phyloP scores from a whole-genome alignment of 768 basidiomycete genomes.

The Holtermannia corniformis region DNA sequence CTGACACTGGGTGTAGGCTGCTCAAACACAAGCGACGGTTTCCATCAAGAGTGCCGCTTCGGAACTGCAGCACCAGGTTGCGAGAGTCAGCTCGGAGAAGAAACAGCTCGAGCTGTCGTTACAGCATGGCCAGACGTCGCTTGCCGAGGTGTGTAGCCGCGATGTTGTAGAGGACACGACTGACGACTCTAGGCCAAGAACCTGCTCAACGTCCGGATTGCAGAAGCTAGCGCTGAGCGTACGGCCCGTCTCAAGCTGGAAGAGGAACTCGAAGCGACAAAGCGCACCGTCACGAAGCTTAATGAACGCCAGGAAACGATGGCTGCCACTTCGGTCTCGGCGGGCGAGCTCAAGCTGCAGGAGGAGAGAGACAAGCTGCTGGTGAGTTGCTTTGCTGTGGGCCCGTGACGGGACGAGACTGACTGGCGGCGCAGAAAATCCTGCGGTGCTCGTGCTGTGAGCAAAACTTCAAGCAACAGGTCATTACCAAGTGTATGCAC shows the following conservation, averaged over 20 bases:
- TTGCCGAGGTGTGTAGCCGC: slow-evolving; percentile 27
- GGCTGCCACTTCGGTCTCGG: slow-evolving; percentile 11
- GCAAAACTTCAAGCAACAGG: slow-evolving; percentile 62
- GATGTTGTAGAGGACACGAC: not conserved
- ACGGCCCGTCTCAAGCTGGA: slow-evolving; percentile 23
- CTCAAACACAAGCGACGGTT: slow-evolving; percentile 39
- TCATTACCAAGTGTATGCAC: slow-evolving; percentile 84
- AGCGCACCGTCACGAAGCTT: slow-evolving; percentile 32
- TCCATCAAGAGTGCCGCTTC: slow-evolving; percentile 32
- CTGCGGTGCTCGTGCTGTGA: slow-evolving; percentile 85
- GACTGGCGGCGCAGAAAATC: slow-evolving; percentile 51
- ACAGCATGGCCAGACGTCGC: slow-evolving; percentile 22
- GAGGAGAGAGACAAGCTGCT: slow-evolving; percentile 33
- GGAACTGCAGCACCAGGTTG: slow-evolving; percentile 30
- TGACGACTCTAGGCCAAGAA: slow-evolving; percentile 21
- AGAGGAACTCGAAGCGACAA: slow-evolving; percentile 35
- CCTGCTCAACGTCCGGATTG: slow-evolving; percentile 27
- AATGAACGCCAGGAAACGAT: slow-evolving; percentile 33
- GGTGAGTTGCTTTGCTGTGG: slow-evolving; percentile 18
- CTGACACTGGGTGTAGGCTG: slow-evolving; percentile 45
- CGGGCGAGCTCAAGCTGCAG: slow-evolving; percentile 19
- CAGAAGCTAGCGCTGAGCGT: slow-evolving; percentile 31
- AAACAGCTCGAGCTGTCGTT: slow-evolving; percentile 24
- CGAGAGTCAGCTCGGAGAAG: slow-evolving; percentile 25
- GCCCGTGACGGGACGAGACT: not conserved